Percentiles rank a stretch among this genome's conserved stretches.
Conservation (phyloP, 1,139 yeast species). For the Pneumocystis carinii region DNA sequence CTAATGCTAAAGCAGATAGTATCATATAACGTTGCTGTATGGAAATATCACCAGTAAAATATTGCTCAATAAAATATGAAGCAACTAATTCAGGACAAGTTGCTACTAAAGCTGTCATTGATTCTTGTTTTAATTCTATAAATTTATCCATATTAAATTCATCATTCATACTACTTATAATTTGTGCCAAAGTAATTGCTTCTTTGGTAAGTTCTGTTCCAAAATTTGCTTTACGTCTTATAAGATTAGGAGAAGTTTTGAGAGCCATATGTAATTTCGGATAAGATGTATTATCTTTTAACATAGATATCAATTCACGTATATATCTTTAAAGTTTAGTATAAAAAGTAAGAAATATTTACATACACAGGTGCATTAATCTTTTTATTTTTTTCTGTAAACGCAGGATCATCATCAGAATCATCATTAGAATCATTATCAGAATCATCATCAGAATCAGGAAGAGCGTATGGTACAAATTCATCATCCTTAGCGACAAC, state of each 20-base stretch:
- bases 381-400: not conserved
- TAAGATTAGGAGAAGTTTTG: not conserved
- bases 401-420: constrained; percentile 1
- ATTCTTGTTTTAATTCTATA: not conserved
- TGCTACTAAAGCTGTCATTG: not conserved
- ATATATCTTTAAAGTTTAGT: not conserved
- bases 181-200: not conserved
- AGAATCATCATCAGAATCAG: constrained; percentile 1
- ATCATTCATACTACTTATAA: not conserved
- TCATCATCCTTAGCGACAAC: not conserved
- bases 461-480: not conserved
- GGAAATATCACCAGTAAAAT: not conserved
- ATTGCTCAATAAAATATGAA: not conserved
- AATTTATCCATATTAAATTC: not conserved
- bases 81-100: not conserved
- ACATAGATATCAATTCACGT: constrained; percentile 1
- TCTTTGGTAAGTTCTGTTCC: not conserved
- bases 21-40: not conserved
- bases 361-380: not conserved
- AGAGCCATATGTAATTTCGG: not conserved
- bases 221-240: not conserved
- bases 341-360: not conserved
- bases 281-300: not conserved
- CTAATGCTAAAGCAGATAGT: not conserved
- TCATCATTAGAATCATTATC: constrained; percentile 1